Conservation (phyloP, 2,329 filamentous ascomycete genomes). For the Uncinocarpus reesii region DNA sequence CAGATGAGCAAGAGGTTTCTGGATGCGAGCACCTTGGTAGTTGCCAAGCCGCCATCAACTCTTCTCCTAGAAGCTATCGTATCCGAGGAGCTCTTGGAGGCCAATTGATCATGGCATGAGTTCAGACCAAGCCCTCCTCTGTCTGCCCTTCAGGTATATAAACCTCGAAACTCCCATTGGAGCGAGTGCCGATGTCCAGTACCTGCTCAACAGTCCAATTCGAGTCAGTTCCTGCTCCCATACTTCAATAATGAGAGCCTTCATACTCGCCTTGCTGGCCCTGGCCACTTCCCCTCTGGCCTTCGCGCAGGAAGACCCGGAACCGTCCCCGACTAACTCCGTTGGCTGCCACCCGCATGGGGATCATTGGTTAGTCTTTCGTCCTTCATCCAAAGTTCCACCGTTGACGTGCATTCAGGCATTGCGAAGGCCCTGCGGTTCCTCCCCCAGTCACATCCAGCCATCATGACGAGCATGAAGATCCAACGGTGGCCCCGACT, state of each 20-base stretch:
- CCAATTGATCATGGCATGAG: neutral
- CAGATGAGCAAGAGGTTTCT: neutral
- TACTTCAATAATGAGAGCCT: constrained; percentile 2
- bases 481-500: constrained; percentile 21
- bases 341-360: constrained; percentile 17
- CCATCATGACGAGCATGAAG: constrained; percentile 11
- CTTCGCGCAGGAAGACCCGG: constrained; percentile 19
- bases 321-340: constrained; percentile 26
- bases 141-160: constrained; percentile 4
- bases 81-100: neutral
- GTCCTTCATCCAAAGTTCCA: neutral
- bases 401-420: constrained; percentile 17
- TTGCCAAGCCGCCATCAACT: constrained; percentile 6
- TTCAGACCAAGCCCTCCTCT: no score
- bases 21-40: constrained; percentile 8
- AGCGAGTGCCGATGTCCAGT: neutral
- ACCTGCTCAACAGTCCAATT: neutral
- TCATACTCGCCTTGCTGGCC: constrained; percentile 4
- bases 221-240: neutral
- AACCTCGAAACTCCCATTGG: neutral
- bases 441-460: constrained; percentile 6
- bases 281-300: constrained; percentile 9
- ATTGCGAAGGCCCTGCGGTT: constrained; percentile 23
- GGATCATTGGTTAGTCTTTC: constrained; percentile 16
- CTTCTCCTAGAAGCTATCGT: neutral